phyloP scores from a whole-genome alignment of 257 asterid genomes.

The Jaltomata sinuosa region DNA sequence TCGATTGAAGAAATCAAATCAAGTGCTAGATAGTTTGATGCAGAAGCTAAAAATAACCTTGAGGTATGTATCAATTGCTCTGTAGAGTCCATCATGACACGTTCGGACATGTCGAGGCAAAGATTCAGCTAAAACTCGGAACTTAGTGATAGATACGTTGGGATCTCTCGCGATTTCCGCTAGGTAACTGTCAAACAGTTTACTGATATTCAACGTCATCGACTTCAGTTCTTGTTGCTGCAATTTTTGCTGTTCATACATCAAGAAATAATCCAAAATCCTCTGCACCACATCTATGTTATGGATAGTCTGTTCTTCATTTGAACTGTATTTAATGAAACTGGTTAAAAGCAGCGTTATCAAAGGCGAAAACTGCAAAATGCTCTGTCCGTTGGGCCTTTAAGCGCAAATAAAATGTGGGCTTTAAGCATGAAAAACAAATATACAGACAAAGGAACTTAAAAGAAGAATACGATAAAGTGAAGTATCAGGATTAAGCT shows the following conservation, averaged over 20 bases:
- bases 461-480: background rate
- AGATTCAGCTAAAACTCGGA: slow-evolving; percentile 60
- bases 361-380: background rate
- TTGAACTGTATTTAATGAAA: slow-evolving; percentile 29
- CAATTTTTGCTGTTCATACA: slow-evolving; percentile 46
- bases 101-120: slow-evolving; percentile 56
- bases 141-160: slow-evolving; percentile 46
- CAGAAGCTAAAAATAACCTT: slow-evolving; percentile 33
- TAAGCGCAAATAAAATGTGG: background rate
- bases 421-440: background rate
- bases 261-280: slow-evolving; percentile 61
- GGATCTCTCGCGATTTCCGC: slow-evolving; percentile 81
- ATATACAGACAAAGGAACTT: background rate
- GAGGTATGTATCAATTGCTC: slow-evolving; percentile 79
- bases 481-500: background rate
- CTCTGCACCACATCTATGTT: slow-evolving; percentile 57
- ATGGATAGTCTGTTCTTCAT: slow-evolving; percentile 39
- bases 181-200: slow-evolving; percentile 70
- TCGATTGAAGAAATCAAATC: background rate
- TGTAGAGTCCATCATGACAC: slow-evolving; percentile 69
- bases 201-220: slow-evolving; percentile 39
- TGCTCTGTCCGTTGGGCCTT: background rate
- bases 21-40: background rate
- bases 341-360: background rate
- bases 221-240: slow-evolving; percentile 31